Evolutionary conservation across 495 filamentous ascomycete genomes (phyloP), one percentile per base, ranked within the genome.

Genomic region (Cercophora sp.): DNA sequence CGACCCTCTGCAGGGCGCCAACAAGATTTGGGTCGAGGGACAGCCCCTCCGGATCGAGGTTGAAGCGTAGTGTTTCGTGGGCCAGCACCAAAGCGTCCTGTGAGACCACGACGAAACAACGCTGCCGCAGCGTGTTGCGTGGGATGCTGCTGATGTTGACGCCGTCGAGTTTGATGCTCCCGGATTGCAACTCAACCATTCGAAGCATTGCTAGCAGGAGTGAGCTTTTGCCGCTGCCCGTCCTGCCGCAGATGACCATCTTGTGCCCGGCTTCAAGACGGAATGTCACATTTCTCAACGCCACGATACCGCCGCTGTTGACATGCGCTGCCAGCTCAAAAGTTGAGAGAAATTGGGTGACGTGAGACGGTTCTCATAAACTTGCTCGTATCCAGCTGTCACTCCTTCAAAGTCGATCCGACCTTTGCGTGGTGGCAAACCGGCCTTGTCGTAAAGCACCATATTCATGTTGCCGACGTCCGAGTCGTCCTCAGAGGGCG

Each of bases 21-120:
- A 49, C 25, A 4, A 65, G 26, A 1, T 5, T 22, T 1, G 43
- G n/a, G 8, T 57, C 51, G 1, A 19, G 11, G 1, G 55, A 16
- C 1, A 11, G 20, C 1, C 32, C 37, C 0, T 43, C 34, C n/a
- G 63, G 57, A 34, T 65, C 60, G 15, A 65, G 25, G 20, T 65
- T 67, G 39, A 54, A 63, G 37, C 55, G 62, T 18, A 61, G 40
- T 0, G 55, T 39, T 5, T 68, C 64, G 6, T 62, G 62, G 6
- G 62, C 57, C 0, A 76, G 43, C 31, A 77, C 58, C 20, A 74
- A 57, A 0, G 64, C 40, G 25, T 78, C 71, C 41, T 79, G 76
- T 3, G 75, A 63, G 0, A 78, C 62, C 2, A 68, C 61, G 43
- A 76, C 68, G 41, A 79, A 66, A 41, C 46, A 58, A 23, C 63